phyloP scores from a whole-genome alignment of 148 eudicot genomes.

The Persicaria tinctoria region DNA sequence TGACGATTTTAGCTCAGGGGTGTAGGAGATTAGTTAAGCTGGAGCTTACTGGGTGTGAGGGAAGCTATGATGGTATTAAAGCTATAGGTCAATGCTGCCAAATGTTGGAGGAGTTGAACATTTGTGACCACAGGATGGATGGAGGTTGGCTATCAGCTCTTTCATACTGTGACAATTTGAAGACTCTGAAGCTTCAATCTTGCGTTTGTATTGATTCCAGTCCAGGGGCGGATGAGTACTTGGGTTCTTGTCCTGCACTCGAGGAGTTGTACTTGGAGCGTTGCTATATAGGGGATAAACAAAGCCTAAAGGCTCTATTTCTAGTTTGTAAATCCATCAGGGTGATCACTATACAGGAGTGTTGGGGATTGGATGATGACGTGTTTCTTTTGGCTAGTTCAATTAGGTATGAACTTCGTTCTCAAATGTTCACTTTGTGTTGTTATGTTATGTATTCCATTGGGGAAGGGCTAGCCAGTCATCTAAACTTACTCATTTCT shows the following conservation, averaged over 20 bases:
- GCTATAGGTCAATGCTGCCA: conserved; percentile 95
- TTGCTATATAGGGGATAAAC: conserved; percentile 65
- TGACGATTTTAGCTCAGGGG: conserved; percentile 85
- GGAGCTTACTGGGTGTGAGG: conserved; percentile 86
- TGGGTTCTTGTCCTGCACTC: conserved; percentile 59
- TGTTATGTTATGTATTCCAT: not conserved
- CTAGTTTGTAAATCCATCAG: conserved; percentile 53
- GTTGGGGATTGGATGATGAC: conserved; percentile 87
- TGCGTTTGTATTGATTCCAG: conserved; percentile 54
- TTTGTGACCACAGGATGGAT: conserved; percentile 64
- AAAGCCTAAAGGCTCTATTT: conserved; percentile 59
- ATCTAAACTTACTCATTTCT: no score
- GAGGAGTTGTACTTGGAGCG: conserved; percentile 71
- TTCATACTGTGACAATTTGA: conserved; percentile 68
- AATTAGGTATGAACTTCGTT: conserved; percentile 48
- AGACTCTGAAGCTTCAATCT: conserved; percentile 62
- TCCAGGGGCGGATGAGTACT: conserved; percentile 77
- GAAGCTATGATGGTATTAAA: conserved; percentile 93
- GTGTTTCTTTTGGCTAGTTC: conserved; percentile 45
- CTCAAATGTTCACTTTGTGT: not conserved
- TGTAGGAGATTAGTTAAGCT: conserved; percentile 75
- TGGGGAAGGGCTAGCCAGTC: not conserved
- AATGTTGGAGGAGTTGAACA: conserved; percentile 81
- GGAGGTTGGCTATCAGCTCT: conserved; percentile 92
- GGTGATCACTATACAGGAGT: conserved; percentile 56